Evolutionary conservation across 768 basidiomycete species (phyloP).

Genomic region (Lactarius vividus): DNA sequence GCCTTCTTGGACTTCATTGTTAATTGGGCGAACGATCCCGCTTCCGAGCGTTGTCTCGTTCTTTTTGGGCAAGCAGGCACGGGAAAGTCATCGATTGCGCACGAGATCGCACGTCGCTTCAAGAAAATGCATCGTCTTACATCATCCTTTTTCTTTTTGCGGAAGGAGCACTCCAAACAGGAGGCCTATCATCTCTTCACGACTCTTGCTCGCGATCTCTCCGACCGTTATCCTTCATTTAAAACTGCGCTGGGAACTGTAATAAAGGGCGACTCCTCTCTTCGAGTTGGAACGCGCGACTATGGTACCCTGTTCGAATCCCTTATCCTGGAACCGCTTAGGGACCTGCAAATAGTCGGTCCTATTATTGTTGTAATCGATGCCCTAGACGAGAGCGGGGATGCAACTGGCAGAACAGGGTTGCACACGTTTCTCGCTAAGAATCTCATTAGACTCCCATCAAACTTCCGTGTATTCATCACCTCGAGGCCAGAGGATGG

Average conservation of each 20-base stretch:
- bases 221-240: neutral
- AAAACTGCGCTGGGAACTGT: neutral
- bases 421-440: neutral
- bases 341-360: neutral
- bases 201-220: neutral
- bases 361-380: slow-evolving; percentile 4
- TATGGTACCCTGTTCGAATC: neutral
- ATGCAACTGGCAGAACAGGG: neutral
- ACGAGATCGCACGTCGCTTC: neutral
- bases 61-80: neutral
- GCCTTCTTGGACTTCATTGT: neutral
- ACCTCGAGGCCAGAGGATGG: neutral
- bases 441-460: neutral
- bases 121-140: neutral
- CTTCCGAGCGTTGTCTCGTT: neutral
- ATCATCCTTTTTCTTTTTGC: neutral
- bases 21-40: neutral
- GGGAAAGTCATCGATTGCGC: no score
- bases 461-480: slow-evolving; percentile 4
- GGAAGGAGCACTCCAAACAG: neutral
- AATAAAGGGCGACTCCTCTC: neutral
- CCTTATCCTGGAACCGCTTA: neutral
- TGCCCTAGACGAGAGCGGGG: neutral
- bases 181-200: neutral
- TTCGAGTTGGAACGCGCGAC: neutral